phyloP scores from a whole-genome alignment of 2,329 filamentous ascomycete genomes.

The Colletotrichum sp. region DNA sequence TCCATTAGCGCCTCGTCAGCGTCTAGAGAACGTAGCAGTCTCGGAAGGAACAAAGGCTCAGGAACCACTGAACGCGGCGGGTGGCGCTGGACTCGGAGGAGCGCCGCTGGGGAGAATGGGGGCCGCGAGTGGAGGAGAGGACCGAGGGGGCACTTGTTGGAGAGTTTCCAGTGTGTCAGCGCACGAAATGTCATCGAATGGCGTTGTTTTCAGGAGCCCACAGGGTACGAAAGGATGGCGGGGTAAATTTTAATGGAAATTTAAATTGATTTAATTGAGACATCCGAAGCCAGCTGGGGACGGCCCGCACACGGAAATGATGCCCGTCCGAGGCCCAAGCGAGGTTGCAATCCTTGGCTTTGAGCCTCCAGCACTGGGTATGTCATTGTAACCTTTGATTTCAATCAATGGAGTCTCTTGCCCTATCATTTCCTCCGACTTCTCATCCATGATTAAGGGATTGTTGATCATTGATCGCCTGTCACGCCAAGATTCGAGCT shows the following conservation, averaged over 20 bases:
- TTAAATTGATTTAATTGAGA: constrained; percentile 18
- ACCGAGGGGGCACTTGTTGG: neutral
- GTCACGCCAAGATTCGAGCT: neutral
- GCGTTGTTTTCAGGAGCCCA: constrained; percentile 3
- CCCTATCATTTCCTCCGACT: neutral
- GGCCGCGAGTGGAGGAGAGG: neutral
- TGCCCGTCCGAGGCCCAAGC: neutral
- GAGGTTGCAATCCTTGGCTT: neutral
- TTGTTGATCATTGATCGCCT: neutral
- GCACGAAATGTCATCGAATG: constrained; percentile 11
- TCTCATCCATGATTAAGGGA: neutral
- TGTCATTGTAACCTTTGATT: neutral
- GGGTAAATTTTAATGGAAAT: constrained; percentile 14
- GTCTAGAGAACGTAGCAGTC: neutral
- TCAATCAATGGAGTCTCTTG: neutral
- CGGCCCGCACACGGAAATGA: constrained; percentile 15
- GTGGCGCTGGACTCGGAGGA: neutral
- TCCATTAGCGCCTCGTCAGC: constrained; percentile 12
- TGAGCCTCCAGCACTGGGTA: neutral
- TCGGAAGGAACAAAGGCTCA: neutral
- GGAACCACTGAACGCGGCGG: neutral
- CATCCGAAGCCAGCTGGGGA: constrained; percentile 1
- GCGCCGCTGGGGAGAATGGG: neutral
- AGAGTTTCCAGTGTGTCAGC: constrained; percentile 12
- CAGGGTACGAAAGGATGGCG: constrained; percentile 2